phyloP scores from a whole-genome alignment of 1,284 basidiomycete species.

The Cryptococcus hybrid region DNA sequence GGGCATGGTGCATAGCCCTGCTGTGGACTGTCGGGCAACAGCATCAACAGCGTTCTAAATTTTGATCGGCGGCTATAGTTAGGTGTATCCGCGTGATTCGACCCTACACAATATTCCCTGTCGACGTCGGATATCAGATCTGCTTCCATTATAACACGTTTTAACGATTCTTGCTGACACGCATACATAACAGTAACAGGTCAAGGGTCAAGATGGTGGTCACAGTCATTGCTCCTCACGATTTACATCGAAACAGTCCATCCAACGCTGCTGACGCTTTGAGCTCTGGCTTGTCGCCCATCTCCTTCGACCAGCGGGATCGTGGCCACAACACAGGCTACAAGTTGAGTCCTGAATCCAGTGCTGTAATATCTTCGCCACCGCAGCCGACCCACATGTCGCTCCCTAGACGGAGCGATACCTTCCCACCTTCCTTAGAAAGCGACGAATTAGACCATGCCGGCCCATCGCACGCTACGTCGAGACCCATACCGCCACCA shows the following conservation, averaged over 20 bases:
- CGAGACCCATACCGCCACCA: slow-evolving; percentile 35
- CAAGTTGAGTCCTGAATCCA: background rate
- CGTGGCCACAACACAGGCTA: background rate
- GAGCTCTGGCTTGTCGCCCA: background rate
- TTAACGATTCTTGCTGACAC: too few relatives aligned
- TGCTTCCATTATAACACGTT: too few relatives aligned
- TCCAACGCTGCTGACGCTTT: background rate
- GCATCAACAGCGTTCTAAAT: too few relatives aligned
- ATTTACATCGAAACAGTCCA: background rate
- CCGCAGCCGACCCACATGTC: background rate
- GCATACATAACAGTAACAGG: too few relatives aligned
- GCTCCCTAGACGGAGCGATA: too few relatives aligned
- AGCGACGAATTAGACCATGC: background rate
- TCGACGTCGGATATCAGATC: too few relatives aligned
- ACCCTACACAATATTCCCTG: background rate
- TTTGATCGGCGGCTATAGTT: too few relatives aligned
- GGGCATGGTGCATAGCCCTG: too few relatives aligned
- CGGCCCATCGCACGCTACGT: slow-evolving; percentile 3
- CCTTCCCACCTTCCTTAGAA: background rate
- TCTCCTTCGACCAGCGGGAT: background rate
- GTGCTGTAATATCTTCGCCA: background rate
- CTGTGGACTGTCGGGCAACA: too few relatives aligned
- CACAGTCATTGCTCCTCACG: background rate
- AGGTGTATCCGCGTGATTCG: too few relatives aligned
- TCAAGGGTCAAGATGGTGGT: background rate